Evolutionary conservation across 805 yeast species (phyloP).

Genomic region (Komagataella pseudopastoris): DNA sequence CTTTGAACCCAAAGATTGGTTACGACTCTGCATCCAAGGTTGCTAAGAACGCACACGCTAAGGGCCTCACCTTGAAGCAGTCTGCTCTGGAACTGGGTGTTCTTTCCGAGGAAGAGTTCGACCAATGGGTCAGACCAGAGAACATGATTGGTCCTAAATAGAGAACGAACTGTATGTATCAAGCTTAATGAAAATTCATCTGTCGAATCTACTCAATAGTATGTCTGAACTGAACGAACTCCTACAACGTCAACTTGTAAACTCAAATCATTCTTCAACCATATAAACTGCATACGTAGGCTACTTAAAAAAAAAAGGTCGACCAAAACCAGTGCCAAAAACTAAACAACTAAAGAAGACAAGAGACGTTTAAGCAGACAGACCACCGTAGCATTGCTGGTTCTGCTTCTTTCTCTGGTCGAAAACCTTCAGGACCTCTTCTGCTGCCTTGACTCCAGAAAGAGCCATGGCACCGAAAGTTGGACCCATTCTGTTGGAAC

Average conservation of each 20-base stretch:
- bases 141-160: slow-evolving; percentile 89
- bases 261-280: background rate
- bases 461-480: slow-evolving; percentile 75
- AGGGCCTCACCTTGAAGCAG: slow-evolving; percentile 91
- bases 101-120: slow-evolving; percentile 75
- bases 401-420: slow-evolving; percentile 16
- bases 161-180: background rate
- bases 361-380: background rate
- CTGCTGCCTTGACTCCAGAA: slow-evolving; percentile 72
- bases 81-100: slow-evolving; percentile 87
- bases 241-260: no score
- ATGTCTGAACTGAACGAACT: no score
- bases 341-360: background rate
- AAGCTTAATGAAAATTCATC: background rate
- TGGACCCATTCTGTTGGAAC: slow-evolving; percentile 75
- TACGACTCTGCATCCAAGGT: slow-evolving; percentile 95
- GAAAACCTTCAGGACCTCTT: slow-evolving; percentile 20
- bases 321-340: background rate
- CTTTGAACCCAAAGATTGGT: slow-evolving; percentile 97
- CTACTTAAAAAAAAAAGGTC: background rate
- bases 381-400: slow-evolving; percentile 1
- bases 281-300: background rate
- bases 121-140: slow-evolving; percentile 96
- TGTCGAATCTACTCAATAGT: no score
- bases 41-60: slow-evolving; percentile 97